Base-by-base conservation (phyloP, 2,329 filamentous ascomycete species). In the Scortechinia acanthostroma region DNA sequence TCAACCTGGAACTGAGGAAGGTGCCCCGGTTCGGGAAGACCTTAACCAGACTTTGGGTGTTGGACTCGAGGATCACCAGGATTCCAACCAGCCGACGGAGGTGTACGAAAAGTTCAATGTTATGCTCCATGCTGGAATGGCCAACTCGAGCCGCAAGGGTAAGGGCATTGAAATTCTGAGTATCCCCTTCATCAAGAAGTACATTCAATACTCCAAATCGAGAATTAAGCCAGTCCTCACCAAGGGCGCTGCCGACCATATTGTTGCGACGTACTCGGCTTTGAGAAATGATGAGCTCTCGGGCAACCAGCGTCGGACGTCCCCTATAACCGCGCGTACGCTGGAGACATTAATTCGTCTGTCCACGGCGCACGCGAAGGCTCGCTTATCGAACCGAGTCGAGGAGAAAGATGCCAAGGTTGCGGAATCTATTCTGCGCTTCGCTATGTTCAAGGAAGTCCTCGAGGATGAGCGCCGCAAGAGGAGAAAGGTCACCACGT, bases 151-250 rank as follows among this genome's bases (percentile, higher is more conserved):
- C 21, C 77, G 78, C 16, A 72, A 80, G 30, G 69, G 70, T 37
- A 74, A 77, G 53, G 74, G 76, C 47, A 69, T 81, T 6, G 80
- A 86, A 56, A 81, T 88, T 3, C 65, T 88, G 49, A 85, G 80
- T 61, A 86, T 88, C 46, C 80, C 83, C 0, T 88, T 88, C 64
- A 79, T 88, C 58, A 88, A 88, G 65, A 88, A 88, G 59, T 88
- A 87, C 58, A 83, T 88, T 42, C 83, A 88, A 55, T 88, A 88
- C 58, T 83, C 84, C 44, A 88, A 88, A 63, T 76, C 73, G 20
- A 70, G 84, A 58, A 70, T 85, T 54, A 86, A 85, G 71, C 84
- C 84, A 1, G 68, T 86, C 46, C 65, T 88, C 48, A 87, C 83
- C 3, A 83, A 83, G 55, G 83, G 83, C 20, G 83, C 84, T 5